These are phyloP conservation scores for Citrus inodora DNA, from an alignment of 345 rosid species.

Conservation along the genomic window DNA sequence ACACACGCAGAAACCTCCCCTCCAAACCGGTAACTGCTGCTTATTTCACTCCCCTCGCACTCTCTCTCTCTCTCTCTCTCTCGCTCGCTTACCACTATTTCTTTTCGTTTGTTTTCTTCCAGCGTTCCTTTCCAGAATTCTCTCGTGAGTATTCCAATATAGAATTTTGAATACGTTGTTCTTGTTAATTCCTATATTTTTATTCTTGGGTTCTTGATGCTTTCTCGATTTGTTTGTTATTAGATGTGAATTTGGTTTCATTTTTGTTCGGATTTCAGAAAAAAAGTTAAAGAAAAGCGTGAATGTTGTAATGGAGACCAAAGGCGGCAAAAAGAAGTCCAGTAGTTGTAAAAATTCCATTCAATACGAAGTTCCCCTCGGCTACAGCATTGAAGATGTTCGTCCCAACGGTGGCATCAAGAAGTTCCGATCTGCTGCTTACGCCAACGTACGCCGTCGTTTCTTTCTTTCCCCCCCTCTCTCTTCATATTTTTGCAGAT, in stretches of 20 bases:
- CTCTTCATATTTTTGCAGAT: neutral
- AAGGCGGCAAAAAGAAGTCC: conserved; percentile 56
- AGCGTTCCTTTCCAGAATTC: no score
- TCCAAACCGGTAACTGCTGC: neutral
- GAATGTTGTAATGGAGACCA: conserved; percentile 80
- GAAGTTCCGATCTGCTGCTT: conserved; percentile 83
- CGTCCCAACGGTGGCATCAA: conserved; percentile 84
- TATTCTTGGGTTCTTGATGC: neutral
- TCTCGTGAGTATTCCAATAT: neutral
- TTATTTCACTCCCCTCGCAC: neutral
- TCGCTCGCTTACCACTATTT: neutral
- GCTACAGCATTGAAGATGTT: conserved; percentile 88
- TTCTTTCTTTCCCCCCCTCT: neutral
- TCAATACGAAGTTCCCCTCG: conserved; percentile 75
- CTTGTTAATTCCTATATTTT: no score
- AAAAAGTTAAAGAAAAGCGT: conserved; percentile 29
- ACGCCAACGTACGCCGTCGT: conserved; percentile 53
- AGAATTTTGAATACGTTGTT: neutral
- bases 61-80: no score
- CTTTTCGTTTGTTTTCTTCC: neutral
- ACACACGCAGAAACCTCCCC: no score
- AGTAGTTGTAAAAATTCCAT: conserved; percentile 26
- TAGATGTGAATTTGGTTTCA: neutral
- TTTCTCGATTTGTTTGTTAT: neutral
- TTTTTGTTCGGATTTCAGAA: neutral